These are phyloP conservation scores for Candida dubliniensis DNA, from an alignment of 1,139 yeast genomes.

Conservation along the genomic window DNA sequence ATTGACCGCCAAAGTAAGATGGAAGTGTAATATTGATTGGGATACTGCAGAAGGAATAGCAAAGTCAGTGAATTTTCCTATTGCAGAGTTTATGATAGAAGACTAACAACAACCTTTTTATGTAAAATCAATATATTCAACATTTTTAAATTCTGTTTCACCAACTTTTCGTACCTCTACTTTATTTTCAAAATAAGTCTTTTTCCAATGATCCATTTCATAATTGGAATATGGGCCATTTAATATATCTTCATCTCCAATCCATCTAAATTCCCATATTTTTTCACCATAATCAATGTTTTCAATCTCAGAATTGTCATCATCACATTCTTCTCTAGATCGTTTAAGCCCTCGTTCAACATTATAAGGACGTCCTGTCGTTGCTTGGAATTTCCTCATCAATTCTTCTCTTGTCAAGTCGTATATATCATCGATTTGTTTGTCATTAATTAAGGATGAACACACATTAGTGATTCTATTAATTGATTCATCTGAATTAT, in stretches of 20 bases:
- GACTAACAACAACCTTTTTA: constrained; percentile 17
- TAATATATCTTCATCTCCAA: constrained; percentile 42
- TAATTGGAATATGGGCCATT: constrained; percentile 61
- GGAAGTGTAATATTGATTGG: constrained; percentile 66
- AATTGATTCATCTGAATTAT: neutral
- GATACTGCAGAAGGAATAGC: constrained; percentile 51
- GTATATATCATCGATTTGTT: constrained; percentile 46
- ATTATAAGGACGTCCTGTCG: constrained; percentile 46
- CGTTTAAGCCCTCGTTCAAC: constrained; percentile 24
- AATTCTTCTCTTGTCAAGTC: constrained; percentile 61
- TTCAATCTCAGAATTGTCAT: constrained; percentile 12
- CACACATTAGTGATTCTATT: constrained; percentile 49
- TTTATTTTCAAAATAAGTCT: constrained; percentile 52
- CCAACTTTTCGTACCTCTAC: constrained; percentile 46
- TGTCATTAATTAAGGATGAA: constrained; percentile 42
- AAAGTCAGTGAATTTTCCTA: constrained; percentile 52
- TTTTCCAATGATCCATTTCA: constrained; percentile 64
- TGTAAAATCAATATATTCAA: constrained; percentile 24
- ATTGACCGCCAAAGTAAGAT: constrained; percentile 59
- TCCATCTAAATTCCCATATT: constrained; percentile 67
- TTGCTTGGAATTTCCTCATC: constrained; percentile 49
- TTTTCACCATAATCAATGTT: constrained; percentile 28
- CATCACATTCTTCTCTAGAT: constrained; percentile 11
- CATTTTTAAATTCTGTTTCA: constrained; percentile 26
- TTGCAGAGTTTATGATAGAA: constrained; percentile 46